Percentiles rank a stretch among this genome's conserved stretches.
Evolutionary conservation across 2,329 filamentous ascomycete genomes (phyloP).

Genomic region (Berkeleyomyces basicola): DNA sequence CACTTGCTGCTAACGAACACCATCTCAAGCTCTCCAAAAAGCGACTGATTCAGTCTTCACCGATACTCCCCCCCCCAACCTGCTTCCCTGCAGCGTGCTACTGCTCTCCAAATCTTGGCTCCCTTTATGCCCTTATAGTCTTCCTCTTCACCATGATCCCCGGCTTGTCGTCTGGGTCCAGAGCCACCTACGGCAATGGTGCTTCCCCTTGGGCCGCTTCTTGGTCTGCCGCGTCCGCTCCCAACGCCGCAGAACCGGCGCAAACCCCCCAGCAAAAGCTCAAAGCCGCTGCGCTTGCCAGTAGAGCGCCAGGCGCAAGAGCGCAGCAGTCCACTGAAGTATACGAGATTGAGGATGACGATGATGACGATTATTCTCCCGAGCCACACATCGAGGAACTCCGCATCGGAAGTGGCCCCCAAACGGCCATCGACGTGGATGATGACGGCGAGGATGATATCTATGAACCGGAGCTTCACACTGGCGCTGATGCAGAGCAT

Average conservation of each 20-base stretch:
- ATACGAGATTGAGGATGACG: neutral
- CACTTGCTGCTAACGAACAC: no score
- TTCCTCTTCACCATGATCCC: slow-evolving; percentile 16
- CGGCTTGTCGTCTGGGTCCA: slow-evolving; percentile 16
- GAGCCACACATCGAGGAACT: slow-evolving; percentile 1
- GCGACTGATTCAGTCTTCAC: neutral
- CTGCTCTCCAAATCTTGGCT: neutral
- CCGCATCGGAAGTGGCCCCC: neutral
- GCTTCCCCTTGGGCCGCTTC: slow-evolving; percentile 10
- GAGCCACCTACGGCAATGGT: neutral
- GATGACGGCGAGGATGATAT: slow-evolving; percentile 60
- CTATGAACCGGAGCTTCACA: slow-evolving; percentile 27
- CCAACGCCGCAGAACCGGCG: neutral
- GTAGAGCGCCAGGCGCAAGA: neutral
- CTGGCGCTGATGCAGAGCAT: neutral
- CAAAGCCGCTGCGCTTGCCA: neutral
- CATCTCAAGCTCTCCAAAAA: no score
- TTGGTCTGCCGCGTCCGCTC: neutral
- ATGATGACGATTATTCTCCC: slow-evolving; percentile 3
- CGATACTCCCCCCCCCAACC: neutral
- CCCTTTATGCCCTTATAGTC: neutral
- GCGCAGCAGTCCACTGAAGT: neutral
- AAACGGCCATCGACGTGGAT: slow-evolving; percentile 15
- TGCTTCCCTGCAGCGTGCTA: neutral
- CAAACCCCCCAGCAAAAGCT: slow-evolving; percentile 5